A percentile compares a stretch with the other conserved stretches of the same genome.
Evolutionary conservation across 345 rosid species (phyloP).

Genomic region (Zanthoxylum bungeanum): DNA sequence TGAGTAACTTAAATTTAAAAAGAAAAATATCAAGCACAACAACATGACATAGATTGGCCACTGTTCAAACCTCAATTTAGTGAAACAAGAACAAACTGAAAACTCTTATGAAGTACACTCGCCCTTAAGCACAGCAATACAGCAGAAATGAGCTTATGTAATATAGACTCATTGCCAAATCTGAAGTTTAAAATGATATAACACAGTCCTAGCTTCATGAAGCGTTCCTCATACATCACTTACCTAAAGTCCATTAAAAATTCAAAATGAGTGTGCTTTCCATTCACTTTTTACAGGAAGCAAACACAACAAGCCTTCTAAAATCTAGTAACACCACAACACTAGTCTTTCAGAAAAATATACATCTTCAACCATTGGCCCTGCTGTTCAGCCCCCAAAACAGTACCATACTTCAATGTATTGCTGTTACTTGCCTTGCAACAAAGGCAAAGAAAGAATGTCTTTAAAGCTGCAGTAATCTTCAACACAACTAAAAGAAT

Average conservation of each 20-base stretch:
- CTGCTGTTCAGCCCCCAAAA: background rate
- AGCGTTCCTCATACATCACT: background rate
- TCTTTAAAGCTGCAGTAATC: background rate
- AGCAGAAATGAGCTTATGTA: background rate
- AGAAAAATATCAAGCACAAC: conserved; percentile 1
- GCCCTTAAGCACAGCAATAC: background rate
- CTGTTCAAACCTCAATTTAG: background rate
- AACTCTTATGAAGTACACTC: background rate
- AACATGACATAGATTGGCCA: background rate
- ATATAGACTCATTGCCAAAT: background rate
- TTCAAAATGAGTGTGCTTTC: background rate
- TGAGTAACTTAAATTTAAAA: background rate
- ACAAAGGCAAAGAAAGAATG: background rate
- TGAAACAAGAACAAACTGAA: background rate
- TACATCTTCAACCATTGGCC: background rate
- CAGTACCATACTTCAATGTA: background rate
- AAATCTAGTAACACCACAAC: background rate
- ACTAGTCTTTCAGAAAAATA: background rate
- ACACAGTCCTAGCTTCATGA: background rate
- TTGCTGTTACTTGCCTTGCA: background rate
- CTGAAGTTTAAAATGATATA: background rate
- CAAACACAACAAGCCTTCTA: background rate
- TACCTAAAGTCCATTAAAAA: background rate
- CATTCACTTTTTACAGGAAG: background rate
- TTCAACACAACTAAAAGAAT: background rate